A percentile compares a stretch with the other conserved stretches of the same genome.
Conservation (phyloP, 2,329 filamentous ascomycete species). For the Colletotrichum abscissum region DNA sequence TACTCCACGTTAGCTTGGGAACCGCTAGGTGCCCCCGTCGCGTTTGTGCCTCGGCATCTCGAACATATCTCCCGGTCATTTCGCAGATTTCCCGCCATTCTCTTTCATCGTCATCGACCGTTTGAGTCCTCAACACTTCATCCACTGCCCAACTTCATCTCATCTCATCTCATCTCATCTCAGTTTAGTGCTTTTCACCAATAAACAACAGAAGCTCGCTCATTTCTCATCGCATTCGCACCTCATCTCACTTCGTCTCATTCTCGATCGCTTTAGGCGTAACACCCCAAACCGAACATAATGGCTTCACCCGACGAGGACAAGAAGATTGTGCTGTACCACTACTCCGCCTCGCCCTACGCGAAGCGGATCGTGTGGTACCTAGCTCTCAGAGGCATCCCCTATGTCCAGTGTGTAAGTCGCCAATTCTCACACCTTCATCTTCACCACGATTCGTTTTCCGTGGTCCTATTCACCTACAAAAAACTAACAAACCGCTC, state of each 20-base stretch:
- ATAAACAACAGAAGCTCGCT: no score
- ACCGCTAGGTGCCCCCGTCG: not conserved
- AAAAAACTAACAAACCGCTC: slow-evolving; percentile 1
- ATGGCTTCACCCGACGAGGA: slow-evolving; percentile 22
- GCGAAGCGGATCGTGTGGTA: slow-evolving; percentile 75
- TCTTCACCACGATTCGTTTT: not conserved
- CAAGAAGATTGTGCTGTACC: slow-evolving; percentile 67
- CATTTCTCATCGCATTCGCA: no score
- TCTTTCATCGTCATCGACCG: slow-evolving; percentile 8
- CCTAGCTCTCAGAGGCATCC: slow-evolving; percentile 72
- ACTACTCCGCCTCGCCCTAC: slow-evolving; percentile 74
- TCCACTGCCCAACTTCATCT: not conserved
- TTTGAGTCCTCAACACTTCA: not conserved
- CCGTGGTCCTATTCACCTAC: not conserved
- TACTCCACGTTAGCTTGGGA: not conserved
- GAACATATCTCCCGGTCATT: not conserved
- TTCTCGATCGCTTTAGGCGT: not conserved
- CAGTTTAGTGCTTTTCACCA: no score
- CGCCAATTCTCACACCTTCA: not conserved
- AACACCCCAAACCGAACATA: not conserved
- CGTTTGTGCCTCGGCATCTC: slow-evolving; percentile 29
- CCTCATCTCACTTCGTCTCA: not conserved
- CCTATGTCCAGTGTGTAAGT: slow-evolving; percentile 75
- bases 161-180: not conserved
- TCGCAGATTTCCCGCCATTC: not conserved